A percentile compares a stretch with the other conserved stretches of the same genome.
Evolutionary conservation across 306 rosid species (phyloP).

Genomic region (Quercus glauca): DNA sequence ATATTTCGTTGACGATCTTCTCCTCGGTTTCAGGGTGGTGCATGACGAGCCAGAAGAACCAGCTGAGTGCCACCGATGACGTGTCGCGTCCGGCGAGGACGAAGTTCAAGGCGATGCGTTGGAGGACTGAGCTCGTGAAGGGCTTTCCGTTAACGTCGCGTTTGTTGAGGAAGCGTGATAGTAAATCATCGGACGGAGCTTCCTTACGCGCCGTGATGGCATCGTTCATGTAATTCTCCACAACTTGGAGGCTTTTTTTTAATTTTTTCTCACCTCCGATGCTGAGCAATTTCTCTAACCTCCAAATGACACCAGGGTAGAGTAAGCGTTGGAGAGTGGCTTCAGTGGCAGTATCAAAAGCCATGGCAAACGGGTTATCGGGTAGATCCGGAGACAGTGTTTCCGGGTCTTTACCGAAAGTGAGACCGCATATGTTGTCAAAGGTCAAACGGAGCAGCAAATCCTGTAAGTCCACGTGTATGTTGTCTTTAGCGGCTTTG

Average conservation of each 20-base stretch:
- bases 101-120: conserved; percentile 79
- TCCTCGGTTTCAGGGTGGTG: conserved; percentile 58
- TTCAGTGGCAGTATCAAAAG: conserved; percentile 83
- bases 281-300: conserved; percentile 47
- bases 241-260: conserved; percentile 44
- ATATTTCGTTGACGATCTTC: conserved; percentile 54
- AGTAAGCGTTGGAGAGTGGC: conserved; percentile 74
- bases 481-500: conserved; percentile 47
- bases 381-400: conserved; percentile 67
- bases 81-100: conserved; percentile 98
- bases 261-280: conserved; percentile 58
- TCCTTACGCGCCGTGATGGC: conserved; percentile 56
- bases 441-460: conserved; percentile 76
- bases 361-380: conserved; percentile 53
- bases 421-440: conserved; percentile 89
- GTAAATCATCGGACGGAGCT: conserved; percentile 71
- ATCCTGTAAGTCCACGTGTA: conserved; percentile 75
- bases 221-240: conserved; percentile 75
- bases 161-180: conserved; percentile 75
- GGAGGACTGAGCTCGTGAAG: conserved; percentile 41
- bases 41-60: conserved; percentile 96
- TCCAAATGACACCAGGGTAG: conserved; percentile 71
- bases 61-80: conserved; percentile 86
- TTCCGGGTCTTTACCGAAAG: conserved; percentile 89
- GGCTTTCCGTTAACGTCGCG: conserved; percentile 57